Percentiles rank a stretch among this genome's conserved stretches.
Conservation (phyloP, 163 green algal genomes). For the Chlamydomonas reinhardtii region DNA sequence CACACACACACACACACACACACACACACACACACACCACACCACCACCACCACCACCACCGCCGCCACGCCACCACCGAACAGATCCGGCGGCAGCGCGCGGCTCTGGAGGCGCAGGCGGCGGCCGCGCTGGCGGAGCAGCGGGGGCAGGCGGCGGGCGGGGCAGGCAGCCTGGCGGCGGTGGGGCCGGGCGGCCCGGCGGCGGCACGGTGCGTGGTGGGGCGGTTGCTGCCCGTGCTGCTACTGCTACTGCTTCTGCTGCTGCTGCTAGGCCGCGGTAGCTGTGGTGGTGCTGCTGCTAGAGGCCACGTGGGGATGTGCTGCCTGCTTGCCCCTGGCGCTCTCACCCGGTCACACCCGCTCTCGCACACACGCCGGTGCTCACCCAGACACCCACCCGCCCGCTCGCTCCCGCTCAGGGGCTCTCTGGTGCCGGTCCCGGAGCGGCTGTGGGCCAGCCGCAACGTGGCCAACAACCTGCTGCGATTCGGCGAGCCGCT, state of each 20-base stretch:
- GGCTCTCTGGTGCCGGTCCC: slow-evolving; percentile 48
- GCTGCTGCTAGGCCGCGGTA: no score
- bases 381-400: neutral
- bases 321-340: no score
- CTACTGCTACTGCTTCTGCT: no score
- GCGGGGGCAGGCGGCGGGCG: neutral
- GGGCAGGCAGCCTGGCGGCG: slow-evolving; percentile 1
- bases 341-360: no score
- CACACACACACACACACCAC: no score
- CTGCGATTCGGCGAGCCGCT: slow-evolving; percentile 45
- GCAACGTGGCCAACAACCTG: slow-evolving; percentile 68
- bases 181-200: slow-evolving; percentile 1
- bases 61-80: no score
- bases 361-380: neutral
- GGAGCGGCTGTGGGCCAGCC: slow-evolving; percentile 64
- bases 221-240: no score
- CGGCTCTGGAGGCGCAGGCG: slow-evolving; percentile 32
- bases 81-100: slow-evolving; percentile 38
- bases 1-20: no score
- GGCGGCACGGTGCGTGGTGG: neutral
- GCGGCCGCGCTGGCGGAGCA: slow-evolving; percentile 18
- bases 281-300: no score
- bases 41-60: no score
- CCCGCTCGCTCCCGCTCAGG: neutral
- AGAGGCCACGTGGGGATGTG: no score